These are phyloP conservation scores for Crotalaria pallida DNA, from an alignment of 306 rosid genomes.

Conservation along the genomic window DNA sequence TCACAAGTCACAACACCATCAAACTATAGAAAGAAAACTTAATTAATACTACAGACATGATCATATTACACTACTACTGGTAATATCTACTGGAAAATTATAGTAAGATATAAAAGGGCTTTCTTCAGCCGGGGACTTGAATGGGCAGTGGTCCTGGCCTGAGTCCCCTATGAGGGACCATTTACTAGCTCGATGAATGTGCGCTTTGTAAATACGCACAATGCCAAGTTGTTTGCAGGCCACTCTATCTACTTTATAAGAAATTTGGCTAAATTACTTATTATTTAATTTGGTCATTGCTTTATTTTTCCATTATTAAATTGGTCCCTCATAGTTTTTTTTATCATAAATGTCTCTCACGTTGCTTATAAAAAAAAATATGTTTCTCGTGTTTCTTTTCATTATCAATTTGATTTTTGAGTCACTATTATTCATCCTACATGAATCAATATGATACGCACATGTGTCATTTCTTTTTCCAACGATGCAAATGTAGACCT, in stretches of 20 bases:
- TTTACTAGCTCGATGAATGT: slow-evolving; percentile 27
- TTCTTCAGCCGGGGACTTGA: background rate
- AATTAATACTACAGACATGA: background rate
- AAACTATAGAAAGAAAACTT: background rate
- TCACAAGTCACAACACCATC: background rate
- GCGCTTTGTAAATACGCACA: slow-evolving; percentile 1
- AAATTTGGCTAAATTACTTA: no score
- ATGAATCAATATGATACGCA: no score
- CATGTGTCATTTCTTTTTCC: no score
- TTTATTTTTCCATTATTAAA: no score
- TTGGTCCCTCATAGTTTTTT: no score
- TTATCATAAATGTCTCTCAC: no score
- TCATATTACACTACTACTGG: background rate
- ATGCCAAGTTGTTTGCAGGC: slow-evolving; percentile 5
- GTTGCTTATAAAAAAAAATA: no score
- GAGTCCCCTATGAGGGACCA: background rate
- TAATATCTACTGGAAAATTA: background rate
- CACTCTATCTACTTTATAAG: background rate
- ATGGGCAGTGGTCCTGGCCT: slow-evolving; percentile 21
- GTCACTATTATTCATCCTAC: no score
- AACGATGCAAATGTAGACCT: no score
- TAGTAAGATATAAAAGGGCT: background rate
- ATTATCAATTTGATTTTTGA: no score
- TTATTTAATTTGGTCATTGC: no score
- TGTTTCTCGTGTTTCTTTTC: no score